Evolutionary conservation across 139 green algal species (phyloP), one percentile per base, ranked within the genome.

Genomic region (Dunaliella primolecta): DNA sequence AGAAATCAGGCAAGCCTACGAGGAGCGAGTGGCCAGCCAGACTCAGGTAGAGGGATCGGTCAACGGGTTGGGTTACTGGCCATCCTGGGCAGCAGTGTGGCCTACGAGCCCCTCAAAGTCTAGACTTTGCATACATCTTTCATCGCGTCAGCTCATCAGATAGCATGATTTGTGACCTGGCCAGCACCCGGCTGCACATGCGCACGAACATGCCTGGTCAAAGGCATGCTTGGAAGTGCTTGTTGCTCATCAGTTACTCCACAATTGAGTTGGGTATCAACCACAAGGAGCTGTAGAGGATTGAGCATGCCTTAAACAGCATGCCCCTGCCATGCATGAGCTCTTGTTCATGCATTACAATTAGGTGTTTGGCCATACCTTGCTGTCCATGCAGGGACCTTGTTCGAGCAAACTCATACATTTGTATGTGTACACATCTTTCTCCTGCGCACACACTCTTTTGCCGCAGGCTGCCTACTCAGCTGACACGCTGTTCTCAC

Each of bases 401-500:
- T 15, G 72, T 29, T 78, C 23, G 30, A 3, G 27, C 78, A 34
- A 34, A 29, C 33, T 21, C 35, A 34, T 7, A 71, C 35, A 31
- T 36, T 15, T 72, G n/a, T 35, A 64, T 15, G 15, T 27, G 3
- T 33, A 29, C 78, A 30, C 33, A 81, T 34, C 27, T 27, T 29
- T 27, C 76, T 11, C 27, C 3, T 3, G 7, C 27, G 3, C 25
- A 29, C 76, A 81, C 46, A 64, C 36, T 25, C 34, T 70, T 32
- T 85, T 78, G 38, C 35, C 29, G 32, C 75, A 87, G 77, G 78
- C 85, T 0, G 36, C 85, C 20, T 88, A 85, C 76, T 84, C 81
- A 3, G 76, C 76, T 1, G 85, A 89, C 71, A 90, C 89, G 1
- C 81, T 90, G 0, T 88, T 87, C 25, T 84, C 76, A 0, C 80